phyloP scores from a whole-genome alignment of 192 early-diverging fungal species.

The Kappamyces sp. region DNA sequence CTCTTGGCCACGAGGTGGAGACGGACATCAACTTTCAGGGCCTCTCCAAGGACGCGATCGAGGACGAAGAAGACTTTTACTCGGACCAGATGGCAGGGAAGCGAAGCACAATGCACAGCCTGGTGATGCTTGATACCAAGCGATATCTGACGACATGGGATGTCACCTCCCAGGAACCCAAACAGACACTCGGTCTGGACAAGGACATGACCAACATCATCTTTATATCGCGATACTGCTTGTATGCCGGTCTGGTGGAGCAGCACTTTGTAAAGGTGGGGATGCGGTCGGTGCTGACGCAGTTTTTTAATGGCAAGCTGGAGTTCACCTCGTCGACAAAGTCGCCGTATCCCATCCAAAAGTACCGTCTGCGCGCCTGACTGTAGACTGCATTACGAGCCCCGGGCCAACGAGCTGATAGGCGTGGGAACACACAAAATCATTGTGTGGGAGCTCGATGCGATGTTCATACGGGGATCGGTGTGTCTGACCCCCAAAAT shows the following conservation, averaged over 20 bases:
- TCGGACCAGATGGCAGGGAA: not conserved
- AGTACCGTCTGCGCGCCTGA: not conserved
- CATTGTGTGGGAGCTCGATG: conserved; percentile 20
- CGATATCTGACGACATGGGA: conserved; percentile 34
- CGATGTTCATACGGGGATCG: conserved; percentile 19
- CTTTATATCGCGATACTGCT: conserved; percentile 24
- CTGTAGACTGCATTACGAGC: not conserved
- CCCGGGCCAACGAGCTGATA: conserved; percentile 3
- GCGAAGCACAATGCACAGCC: conserved; percentile 20
- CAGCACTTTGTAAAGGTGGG: conserved; percentile 30
- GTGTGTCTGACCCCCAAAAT: conserved; percentile 22
- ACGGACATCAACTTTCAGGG: not conserved
- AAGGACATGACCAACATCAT: conserved; percentile 25
- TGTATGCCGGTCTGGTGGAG: conserved; percentile 31
- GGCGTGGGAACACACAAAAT: conserved; percentile 15
- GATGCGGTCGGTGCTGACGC: not conserved
- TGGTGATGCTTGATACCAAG: conserved; percentile 32
- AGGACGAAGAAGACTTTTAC: not conserved
- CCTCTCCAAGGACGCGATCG: not conserved
- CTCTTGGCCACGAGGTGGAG: conserved; percentile 7
- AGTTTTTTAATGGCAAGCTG: conserved; percentile 40
- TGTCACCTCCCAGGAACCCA: conserved; percentile 5
- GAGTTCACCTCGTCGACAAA: not conserved
- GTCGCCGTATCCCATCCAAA: not conserved
- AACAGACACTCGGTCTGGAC: conserved; percentile 20